Percentiles rank a stretch among this genome's conserved stretches.
Conservation (phyloP, 208 protist genomes). For the Lotmaria passim region DNA sequence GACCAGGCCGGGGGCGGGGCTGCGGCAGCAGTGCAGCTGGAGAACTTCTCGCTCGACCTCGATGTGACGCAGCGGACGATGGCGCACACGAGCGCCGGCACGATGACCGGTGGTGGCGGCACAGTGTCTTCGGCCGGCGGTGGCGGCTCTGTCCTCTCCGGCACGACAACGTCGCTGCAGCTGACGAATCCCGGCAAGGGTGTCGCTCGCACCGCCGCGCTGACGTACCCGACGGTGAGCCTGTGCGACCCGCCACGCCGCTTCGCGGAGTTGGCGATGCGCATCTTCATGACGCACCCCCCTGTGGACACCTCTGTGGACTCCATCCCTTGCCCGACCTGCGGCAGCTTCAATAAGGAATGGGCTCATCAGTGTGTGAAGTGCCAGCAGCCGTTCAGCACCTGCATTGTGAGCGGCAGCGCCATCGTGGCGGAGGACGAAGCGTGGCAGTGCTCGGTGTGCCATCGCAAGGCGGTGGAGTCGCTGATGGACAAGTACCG, state of each 20-base stretch:
- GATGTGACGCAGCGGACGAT: conserved; percentile 78
- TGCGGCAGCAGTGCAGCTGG: conserved; percentile 39
- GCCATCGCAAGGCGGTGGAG: conserved; percentile 86
- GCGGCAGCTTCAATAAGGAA: conserved; percentile 90
- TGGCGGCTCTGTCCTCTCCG: conserved; percentile 55
- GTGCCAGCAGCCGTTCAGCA: conserved; percentile 84
- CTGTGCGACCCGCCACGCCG: conserved; percentile 65
- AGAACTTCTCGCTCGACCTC: conserved; percentile 82
- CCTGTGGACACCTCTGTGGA: conserved; percentile 84
- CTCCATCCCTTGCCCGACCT: conserved; percentile 80
- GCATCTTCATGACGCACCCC: conserved; percentile 92
- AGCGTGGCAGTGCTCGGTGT: conserved; percentile 82
- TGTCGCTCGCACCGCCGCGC: conserved; percentile 25
- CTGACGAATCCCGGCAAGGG: conserved; percentile 81
- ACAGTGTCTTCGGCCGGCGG: conserved; percentile 15
- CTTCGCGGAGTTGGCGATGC: conserved; percentile 91
- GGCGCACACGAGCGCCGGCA: conserved; percentile 37
- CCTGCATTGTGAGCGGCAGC: conserved; percentile 89
- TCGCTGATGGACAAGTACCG: conserved; percentile 66
- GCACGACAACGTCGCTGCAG: conserved; percentile 78
- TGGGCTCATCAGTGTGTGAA: conserved; percentile 84
- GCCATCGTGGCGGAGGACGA: conserved; percentile 70
- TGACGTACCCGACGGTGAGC: conserved; percentile 82
- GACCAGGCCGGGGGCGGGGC: conserved; percentile 40
- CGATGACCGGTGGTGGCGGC: conserved; percentile 19